Conservation (phyloP, 495 filamentous ascomycete species). For the Aspergillus bridgeri region DNA sequence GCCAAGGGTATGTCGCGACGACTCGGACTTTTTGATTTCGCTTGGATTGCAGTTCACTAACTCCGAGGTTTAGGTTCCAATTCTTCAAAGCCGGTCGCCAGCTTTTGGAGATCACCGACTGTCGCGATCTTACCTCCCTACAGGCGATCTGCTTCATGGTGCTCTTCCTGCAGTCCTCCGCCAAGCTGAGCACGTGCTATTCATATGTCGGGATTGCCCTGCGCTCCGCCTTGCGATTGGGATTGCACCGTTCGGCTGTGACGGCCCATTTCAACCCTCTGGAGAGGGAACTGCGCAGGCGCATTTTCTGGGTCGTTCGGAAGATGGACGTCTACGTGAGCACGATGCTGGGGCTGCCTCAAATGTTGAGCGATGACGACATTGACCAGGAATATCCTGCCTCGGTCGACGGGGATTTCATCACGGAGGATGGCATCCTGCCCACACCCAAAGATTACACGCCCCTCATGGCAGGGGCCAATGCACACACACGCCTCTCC, state of each 20-base stretch:
- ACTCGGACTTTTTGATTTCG: too few relatives aligned
- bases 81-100: conserved; percentile 80
- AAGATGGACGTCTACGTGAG: conserved; percentile 95
- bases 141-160: conserved; percentile 92
- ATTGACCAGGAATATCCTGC: conserved; percentile 85
- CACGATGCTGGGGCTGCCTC: conserved; percentile 79
- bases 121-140: conserved; percentile 77
- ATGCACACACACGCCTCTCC: conserved; percentile 79
- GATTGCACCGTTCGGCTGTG: conserved; percentile 73
- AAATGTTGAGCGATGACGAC: conserved; percentile 81
- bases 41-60: conserved; percentile 2
- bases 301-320: conserved; percentile 86
- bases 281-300: conserved; percentile 77
- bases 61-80: conserved; percentile 57
- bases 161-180: conserved; percentile 85
- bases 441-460: conserved; percentile 71
- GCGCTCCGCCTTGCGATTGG: conserved; percentile 79
- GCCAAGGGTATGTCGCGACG: conserved; percentile 64
- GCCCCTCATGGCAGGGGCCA: conserved; percentile 74
- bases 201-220: conserved; percentile 88
- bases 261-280: conserved; percentile 74
- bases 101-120: conserved; percentile 86
- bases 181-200: conserved; percentile 89
- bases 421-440: conserved; percentile 70
- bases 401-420: conserved; percentile 88